Percentiles rank a stretch among this genome's conserved stretches.
phyloP scores from a whole-genome alignment of 352 stramenopile genomes.

The Thraustochytrium sp. region DNA sequence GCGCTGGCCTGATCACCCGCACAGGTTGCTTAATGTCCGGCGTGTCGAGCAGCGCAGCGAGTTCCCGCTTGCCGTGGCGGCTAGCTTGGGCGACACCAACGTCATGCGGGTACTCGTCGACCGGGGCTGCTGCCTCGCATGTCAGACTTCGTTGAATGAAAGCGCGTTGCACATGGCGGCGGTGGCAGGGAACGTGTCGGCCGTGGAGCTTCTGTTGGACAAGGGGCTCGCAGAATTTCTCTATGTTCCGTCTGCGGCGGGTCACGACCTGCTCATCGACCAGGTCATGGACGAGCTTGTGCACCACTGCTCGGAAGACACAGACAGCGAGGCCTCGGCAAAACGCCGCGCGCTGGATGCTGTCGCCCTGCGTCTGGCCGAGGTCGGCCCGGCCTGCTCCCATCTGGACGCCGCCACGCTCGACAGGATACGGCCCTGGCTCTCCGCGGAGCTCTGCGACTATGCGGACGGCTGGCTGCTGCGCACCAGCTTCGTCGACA shows the following conservation, averaged over 20 bases:
- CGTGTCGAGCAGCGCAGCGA: not conserved
- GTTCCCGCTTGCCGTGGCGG: constrained; percentile 31
- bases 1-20: not conserved
- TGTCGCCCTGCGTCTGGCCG: not conserved
- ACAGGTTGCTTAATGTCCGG: not conserved
- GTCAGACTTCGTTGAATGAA: constrained; percentile 9
- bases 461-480: not conserved
- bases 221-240: not conserved
- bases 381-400: too few relatives aligned
- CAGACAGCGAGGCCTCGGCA: not conserved
- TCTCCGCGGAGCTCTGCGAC: not conserved
- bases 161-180: not conserved
- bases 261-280: not conserved
- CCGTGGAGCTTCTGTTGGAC: not conserved
- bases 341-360: not conserved
- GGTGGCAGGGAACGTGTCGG: not conserved
- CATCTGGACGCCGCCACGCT: too few relatives aligned
- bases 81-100: not conserved
- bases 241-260: not conserved
- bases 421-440: too few relatives aligned
- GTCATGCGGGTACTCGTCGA: not conserved
- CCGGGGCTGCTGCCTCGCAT: not conserved
- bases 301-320: not conserved
- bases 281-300: not conserved
- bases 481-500: not conserved